A percentile compares a stretch with the other conserved stretches of the same genome.
Evolutionary conservation across 352 stramenopile species (phyloP).

Genomic region (Halophytophthora polymorphica): DNA sequence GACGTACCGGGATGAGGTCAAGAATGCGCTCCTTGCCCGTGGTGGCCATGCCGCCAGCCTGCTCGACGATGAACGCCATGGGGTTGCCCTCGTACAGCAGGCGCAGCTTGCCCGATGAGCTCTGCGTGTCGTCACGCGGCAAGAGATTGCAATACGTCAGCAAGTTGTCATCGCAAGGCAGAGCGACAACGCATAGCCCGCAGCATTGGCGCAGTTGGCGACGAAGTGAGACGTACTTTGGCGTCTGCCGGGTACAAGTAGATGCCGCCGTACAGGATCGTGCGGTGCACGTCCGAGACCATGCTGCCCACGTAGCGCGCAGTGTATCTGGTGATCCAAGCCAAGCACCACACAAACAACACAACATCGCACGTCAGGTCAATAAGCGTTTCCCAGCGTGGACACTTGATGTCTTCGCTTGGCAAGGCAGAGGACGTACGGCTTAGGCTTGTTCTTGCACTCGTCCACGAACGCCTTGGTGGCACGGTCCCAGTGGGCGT

Average conservation of each 20-base stretch:
- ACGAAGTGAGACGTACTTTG: conserved; percentile 68
- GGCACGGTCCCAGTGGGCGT: conserved; percentile 91
- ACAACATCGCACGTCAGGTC: background rate
- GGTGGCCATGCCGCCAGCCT: conserved; percentile 95
- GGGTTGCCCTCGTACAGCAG: conserved; percentile 99
- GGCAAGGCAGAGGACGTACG: conserved; percentile 31
- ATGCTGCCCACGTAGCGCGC: conserved; percentile 98
- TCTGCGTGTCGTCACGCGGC: conserved; percentile 16
- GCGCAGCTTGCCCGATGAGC: conserved; percentile 93
- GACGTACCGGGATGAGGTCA: conserved; percentile 88
- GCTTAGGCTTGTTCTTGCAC: conserved; percentile 76
- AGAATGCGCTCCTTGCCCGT: conserved; percentile 93
- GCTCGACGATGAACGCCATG: conserved; percentile 99
- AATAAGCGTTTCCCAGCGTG: no score
- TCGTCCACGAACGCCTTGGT: conserved; percentile 89
- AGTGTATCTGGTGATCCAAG: conserved; percentile 57
- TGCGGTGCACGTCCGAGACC: conserved; percentile 99
- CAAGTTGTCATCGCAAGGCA: background rate
- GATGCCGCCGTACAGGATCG: conserved; percentile 97
- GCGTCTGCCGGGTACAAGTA: conserved; percentile 97
- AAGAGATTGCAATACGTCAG: background rate
- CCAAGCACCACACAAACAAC: background rate
- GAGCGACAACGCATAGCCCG: background rate
- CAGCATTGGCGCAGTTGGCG: no score
- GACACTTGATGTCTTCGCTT: no score